Evolutionary conservation across 2,329 filamentous ascomycete species (phyloP).

Genomic region (Xylaria sp.): DNA sequence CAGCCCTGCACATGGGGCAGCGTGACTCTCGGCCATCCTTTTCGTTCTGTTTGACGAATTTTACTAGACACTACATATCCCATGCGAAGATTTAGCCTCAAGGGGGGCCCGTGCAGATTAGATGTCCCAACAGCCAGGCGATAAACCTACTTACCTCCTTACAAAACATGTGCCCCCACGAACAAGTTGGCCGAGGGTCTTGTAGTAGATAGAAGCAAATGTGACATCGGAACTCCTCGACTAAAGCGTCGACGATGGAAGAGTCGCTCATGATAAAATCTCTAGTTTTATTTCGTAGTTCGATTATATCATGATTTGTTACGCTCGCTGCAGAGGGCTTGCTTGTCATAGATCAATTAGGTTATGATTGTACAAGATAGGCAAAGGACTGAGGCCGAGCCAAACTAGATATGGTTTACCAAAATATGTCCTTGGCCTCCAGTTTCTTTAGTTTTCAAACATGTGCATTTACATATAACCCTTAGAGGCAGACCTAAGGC

Average conservation of each 20-base stretch:
- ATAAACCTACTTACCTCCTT: background rate
- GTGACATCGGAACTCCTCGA: background rate
- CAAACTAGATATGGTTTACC: background rate
- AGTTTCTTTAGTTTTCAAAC: background rate
- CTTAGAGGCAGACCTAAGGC: background rate
- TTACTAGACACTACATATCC: background rate
- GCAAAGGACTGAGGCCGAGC: background rate
- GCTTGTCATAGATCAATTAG: background rate
- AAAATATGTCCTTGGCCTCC: background rate
- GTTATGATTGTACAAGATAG: background rate
- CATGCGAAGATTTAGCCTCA: background rate
- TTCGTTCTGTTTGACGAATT: background rate
- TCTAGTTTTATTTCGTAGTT: background rate
- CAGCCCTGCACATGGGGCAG: background rate
- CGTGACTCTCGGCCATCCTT: background rate
- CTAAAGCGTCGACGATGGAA: background rate
- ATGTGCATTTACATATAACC: background rate
- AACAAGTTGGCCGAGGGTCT: background rate
- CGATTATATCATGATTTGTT: background rate
- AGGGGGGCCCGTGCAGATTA: background rate
- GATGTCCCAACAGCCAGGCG: background rate
- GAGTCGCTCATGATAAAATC: background rate
- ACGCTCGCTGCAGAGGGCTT: background rate
- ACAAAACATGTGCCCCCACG: slow-evolving; percentile 13
- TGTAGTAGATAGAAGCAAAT: slow-evolving; percentile 8